Evolutionary conservation across 164 flowering plant genomes (phyloP), one percentile per base, ranked within the genome.

Genomic region (Annona squamosa): DNA sequence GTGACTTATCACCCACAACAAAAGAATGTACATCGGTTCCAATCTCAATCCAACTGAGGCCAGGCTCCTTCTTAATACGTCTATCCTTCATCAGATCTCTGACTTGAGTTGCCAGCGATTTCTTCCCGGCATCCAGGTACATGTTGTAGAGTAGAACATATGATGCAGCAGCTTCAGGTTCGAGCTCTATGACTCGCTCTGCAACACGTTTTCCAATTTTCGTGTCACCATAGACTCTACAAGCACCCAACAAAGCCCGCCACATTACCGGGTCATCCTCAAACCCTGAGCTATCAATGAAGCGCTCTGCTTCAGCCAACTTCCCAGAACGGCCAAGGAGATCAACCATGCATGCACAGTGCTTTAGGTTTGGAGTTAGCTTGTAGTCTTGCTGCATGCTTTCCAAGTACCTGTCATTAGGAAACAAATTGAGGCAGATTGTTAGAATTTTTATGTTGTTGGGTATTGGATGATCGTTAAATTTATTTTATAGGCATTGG

Each of bases 311-410:
- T 46, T 87, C 89, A 9, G 67, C 74, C 44, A 89, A 81, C 78
- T 84, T 86, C 63, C 93, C 89, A 67, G 89, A 87, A 42, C 93
- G 85, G 42, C 87, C 86, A 9, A 89, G 84, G 45, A 89, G 84
- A 73, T 89, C 91, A 37, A 86, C 91, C 56, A 87, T 74, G 72
- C 87, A 87, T 3, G 84, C 80, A 73, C 70, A 81, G 63, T 89
- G 93, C 86, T 82, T 85, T 18, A 77, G 85, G 73, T 82, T 82
- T 41, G 83, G 79, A 37, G 37, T 48, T 7, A 87, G 76, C 26
- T 80, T 74, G 56, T 84, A 67, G 68, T 82, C 82, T 44, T 71
- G 80, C 75, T 78, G 77, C 88, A 89, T 85, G 79, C 77, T 80
- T 43, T 81, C 84, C 70, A 77, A 87, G 75, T 77, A 82, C 75